Percentiles rank a stretch among this genome's conserved stretches.
These are phyloP conservation scores for Penicillium italicum DNA, from an alignment of 2,329 filamentous ascomycete genomes.

Conservation along the genomic window DNA sequence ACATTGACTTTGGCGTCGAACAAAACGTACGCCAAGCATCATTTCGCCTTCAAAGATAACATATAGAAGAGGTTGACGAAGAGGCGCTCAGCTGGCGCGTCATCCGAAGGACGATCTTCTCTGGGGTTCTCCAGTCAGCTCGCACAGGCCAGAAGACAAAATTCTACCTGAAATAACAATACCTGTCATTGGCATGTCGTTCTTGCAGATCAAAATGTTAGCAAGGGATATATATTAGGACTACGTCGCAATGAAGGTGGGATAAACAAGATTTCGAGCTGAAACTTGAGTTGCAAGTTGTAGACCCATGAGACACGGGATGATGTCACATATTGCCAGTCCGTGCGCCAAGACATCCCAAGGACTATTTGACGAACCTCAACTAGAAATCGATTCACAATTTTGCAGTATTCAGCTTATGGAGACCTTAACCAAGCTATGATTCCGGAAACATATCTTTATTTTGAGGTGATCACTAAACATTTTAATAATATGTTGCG, in stretches of 20 bases:
- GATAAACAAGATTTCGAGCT: not conserved
- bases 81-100: constrained; percentile 16
- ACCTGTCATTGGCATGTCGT: not conserved
- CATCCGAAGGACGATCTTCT: constrained; percentile 20
- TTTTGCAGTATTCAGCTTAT: not conserved
- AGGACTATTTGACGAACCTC: not conserved
- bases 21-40: constrained; percentile 19
- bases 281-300: not conserved
- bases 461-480: not conserved
- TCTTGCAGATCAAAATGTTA: not conserved
- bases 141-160: not conserved
- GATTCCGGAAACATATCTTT: not conserved
- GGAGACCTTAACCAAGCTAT: not conserved
- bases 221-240: not conserved
- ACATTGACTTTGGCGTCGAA: not conserved
- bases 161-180: not conserved
- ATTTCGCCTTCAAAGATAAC: constrained; percentile 6
- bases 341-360: not conserved
- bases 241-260: constrained; percentile 3
- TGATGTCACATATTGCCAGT: not conserved
- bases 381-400: not conserved
- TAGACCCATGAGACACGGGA: not conserved
- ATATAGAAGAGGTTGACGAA: constrained; percentile 6
- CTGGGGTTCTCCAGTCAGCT: not conserved
- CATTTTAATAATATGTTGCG: not conserved